Conservation (phyloP, 805 yeast genomes). For the Saturnispora serradocipensis region DNA sequence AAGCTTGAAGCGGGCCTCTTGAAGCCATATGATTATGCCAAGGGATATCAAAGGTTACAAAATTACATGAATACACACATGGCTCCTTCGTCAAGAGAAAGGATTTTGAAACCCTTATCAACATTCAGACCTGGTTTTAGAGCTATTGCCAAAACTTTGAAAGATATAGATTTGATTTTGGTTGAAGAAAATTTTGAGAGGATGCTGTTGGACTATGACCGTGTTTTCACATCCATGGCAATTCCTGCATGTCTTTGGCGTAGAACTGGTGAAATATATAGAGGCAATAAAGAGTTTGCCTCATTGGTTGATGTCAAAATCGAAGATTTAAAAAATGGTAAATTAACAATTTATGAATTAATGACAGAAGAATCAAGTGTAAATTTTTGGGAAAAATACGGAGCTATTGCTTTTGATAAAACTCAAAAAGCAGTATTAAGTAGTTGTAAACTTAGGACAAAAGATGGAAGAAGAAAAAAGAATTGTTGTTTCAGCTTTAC, state of each 20-base stretch:
- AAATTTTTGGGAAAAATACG: conserved; percentile 95
- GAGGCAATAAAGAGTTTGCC: conserved; percentile 96
- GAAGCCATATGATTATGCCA: conserved; percentile 88
- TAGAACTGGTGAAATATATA: conserved; percentile 89
- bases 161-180: conserved; percentile 81
- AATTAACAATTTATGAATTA: conserved; percentile 81
- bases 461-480: conserved; percentile 69
- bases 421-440: conserved; percentile 93
- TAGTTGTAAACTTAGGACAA: conserved; percentile 77
- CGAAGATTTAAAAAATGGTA: conserved; percentile 88
- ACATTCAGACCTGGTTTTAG: conserved; percentile 88
- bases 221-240: conserved; percentile 95
- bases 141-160: conserved; percentile 81
- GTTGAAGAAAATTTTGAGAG: conserved; percentile 94
- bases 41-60: conserved; percentile 85
- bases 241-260: conserved; percentile 97
- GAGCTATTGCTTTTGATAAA: conserved; percentile 91
- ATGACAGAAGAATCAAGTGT: conserved; percentile 96
- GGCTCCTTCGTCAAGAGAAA: conserved; percentile 73
- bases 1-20: conserved; percentile 87
- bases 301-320: conserved; percentile 81
- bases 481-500: conserved; percentile 94
- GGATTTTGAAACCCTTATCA: conserved; percentile 77
- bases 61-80: conserved; percentile 88
- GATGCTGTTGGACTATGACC: conserved; percentile 84